These are phyloP conservation scores for Vaccinium corymbosum DNA, from an alignment of 148 eudicot genomes.

Conservation along the genomic window DNA sequence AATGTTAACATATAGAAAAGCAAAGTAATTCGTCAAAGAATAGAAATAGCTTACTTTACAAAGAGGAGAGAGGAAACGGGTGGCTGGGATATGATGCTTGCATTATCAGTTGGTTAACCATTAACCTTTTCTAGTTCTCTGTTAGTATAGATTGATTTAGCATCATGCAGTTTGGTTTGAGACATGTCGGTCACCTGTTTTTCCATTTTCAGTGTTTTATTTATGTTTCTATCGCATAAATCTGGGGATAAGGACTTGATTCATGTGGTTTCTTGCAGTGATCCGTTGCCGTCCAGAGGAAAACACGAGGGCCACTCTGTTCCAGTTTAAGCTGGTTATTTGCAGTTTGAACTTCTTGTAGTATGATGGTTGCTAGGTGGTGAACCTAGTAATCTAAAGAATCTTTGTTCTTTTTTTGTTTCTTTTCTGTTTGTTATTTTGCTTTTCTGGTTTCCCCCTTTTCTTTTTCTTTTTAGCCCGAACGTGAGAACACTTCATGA, in stretches of 20 bases:
- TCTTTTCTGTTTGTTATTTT: not conserved
- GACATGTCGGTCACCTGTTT: not conserved
- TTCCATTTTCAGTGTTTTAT: not conserved
- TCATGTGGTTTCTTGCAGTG: constrained; percentile 11
- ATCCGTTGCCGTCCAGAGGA: not conserved
- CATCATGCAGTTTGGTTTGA: not conserved
- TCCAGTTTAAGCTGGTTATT: constrained; percentile 4
- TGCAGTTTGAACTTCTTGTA: constrained; percentile 8
- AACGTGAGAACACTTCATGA: not conserved
- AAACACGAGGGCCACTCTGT: not conserved
- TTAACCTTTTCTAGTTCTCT: not conserved
- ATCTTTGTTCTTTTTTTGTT: not conserved
- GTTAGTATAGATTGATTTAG: not conserved
- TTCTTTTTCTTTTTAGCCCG: too few relatives aligned
- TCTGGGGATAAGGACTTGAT: not conserved
- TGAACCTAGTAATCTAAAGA: not conserved
- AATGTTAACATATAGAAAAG: not conserved
- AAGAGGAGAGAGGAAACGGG: too few relatives aligned
- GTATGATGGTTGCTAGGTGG: not conserved
- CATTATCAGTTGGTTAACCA: not conserved
- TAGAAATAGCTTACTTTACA: too few relatives aligned
- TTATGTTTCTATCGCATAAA: not conserved
- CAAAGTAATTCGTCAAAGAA: not conserved
- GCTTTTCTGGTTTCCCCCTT: not conserved
- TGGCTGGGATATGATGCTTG: not conserved